Evolutionary conservation across 2,329 filamentous ascomycete species (phyloP), one percentile per base, ranked within the genome.

Genomic region (Curvularia verruculosa): DNA sequence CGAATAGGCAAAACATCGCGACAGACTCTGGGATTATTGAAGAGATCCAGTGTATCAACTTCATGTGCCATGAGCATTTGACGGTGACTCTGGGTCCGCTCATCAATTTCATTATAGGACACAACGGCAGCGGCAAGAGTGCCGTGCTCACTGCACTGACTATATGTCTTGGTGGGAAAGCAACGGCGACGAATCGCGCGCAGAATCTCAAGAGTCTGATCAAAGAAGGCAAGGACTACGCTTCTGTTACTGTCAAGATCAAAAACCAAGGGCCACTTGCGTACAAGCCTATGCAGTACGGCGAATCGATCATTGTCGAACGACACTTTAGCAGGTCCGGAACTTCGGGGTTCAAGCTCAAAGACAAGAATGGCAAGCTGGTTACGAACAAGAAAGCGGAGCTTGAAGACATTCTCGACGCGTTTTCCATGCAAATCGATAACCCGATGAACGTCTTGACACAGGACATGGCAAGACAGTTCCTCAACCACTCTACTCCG

Each of bases 51-150:
- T 96, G 92, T 74, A 85, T 87, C 67, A 97, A 97, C 75, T 98
- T 98, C 77, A 98, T 98, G 95, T 98, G 94, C 70, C 95, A 99
- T 74, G 82, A 87, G 43, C 87, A 89, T 53, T 84, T 98, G 18
- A 86, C 89, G 41, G 90, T 96, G 58, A 85, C 89, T 54, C 82
- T 99, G n/a, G 95, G 95, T 0, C 95, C 95, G 0, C 81, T 97
- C 36, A 96, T 99, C 76, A 99, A 99, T 77, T 99, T 99, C 77
- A 93, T 99, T 60, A 93, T 97, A 53, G 95, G 95, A 15, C 92
- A 96, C 75, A 99, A 99, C 73, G 95, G 95, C 29, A 98, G 94
- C 73, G 95, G 95, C 34, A 99, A 99, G 80, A 99, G 95, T 75
- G 95, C 95, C 2, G 89, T 98, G 13, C 80, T 99, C 26, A 98